Evolutionary conservation across 345 rosid species (phyloP), one percentile per base, ranked within the genome.

Genomic region (Eucalyptus viminalis): DNA sequence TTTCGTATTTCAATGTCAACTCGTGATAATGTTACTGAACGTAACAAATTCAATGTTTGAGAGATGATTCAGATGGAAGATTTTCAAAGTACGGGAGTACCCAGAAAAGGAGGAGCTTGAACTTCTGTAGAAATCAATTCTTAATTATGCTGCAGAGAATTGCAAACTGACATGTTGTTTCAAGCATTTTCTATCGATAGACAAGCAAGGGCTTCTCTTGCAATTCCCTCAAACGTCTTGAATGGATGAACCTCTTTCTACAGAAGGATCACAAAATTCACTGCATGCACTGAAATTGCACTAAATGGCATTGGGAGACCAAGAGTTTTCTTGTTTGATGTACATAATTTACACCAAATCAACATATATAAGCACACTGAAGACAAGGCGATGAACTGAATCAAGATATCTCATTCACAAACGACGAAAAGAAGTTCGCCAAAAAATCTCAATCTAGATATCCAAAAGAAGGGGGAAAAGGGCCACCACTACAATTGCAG

Each of bases 401-500:
- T 40, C 85, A 40, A 4, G 85, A 21, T 76, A 76, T 76, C 29
- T 76, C 85, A 76, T 22, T 40, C 85, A 40, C 85, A 40, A 40
- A 76, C 9, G 45, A 37, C 45, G 31, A 67, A 19, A 67, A 65
- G 5, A 56, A 45, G 13, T 11, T 47, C 6, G 22, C 86, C 87
- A 9, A 54, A 53, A 43, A 51, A 25, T 43, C 86, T 81, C 87
- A 87, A 90, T 90, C 87, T 51, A 87, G 62, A 89, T 72, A 86
- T 65, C 51, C 76, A 89, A 81, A 53, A 86, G 49, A 86, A 87
- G 91, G 44, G 60, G 27, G 3, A 44, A 65, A 60, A 53, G 53
- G 62, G 40, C 88, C 60, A 69, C 14, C 43, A n/a, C 91, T 94
- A 94, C 80, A 89, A 87, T 90, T 92, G 94, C 86, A 95, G 91